phyloP scores from a whole-genome alignment of 441 rosid species.

The Pelargonium citronellum region DNA sequence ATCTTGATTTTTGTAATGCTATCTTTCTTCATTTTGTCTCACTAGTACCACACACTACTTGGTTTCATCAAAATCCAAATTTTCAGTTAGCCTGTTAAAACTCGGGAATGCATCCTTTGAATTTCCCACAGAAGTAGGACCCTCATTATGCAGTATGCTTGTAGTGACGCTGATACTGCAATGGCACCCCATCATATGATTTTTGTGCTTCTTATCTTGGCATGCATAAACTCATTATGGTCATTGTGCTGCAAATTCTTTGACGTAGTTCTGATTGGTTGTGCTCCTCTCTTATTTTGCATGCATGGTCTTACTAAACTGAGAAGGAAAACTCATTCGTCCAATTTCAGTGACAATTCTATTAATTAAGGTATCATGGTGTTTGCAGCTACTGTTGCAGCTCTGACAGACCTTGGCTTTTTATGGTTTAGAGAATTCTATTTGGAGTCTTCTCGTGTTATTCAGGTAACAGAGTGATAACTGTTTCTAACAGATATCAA shows the following conservation, averaged over 20 bases:
- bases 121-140: too few species aligned
- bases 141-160: neutral
- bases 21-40: too few species aligned
- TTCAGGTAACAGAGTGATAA: slow-evolving; percentile 59
- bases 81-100: too few species aligned
- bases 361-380: slow-evolving; percentile 26
- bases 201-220: neutral
- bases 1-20: too few species aligned
- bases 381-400: slow-evolving; percentile 72
- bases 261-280: neutral
- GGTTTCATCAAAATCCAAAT: too few species aligned
- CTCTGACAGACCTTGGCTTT: slow-evolving; percentile 95
- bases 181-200: neutral
- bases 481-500: slow-evolving; percentile 13
- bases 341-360: slow-evolving; percentile 13
- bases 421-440: slow-evolving; percentile 99
- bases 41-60: too few species aligned
- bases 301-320: neutral
- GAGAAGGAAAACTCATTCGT: slow-evolving; percentile 7
- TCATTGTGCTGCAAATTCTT: neutral
- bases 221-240: neutral
- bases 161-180: neutral
- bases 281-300: too few species aligned
- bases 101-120: too few species aligned
- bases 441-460: slow-evolving; percentile 98